Evolutionary conservation across 768 basidiomycete species (phyloP).

Genomic region (Amanita molliuscula): DNA sequence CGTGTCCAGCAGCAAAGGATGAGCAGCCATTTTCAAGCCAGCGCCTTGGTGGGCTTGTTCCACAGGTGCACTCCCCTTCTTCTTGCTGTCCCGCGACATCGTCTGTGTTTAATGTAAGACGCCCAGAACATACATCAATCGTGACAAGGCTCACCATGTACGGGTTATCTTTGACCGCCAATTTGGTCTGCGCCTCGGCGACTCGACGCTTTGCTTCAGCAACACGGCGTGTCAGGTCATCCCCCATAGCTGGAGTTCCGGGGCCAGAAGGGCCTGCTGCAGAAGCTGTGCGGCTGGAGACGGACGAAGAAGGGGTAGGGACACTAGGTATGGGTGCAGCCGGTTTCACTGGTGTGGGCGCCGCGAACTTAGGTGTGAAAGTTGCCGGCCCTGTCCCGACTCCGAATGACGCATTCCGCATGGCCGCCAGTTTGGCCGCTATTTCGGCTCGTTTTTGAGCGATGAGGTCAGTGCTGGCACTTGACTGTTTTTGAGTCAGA

Average conservation of each 20-base stretch:
- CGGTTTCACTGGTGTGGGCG: conserved; percentile 16
- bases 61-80: conserved; percentile 31
- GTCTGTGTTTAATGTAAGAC: conserved; percentile 24
- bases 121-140: not conserved
- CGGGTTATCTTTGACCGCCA: conserved; percentile 72
- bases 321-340: conserved; percentile 11
- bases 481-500: conserved; percentile 3
- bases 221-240: conserved; percentile 61
- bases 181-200: conserved; percentile 69
- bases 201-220: conserved; percentile 84
- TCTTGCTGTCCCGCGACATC: conserved; percentile 42
- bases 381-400: conserved; percentile 25
- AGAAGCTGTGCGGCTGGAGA: conserved; percentile 26
- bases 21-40: conserved; percentile 84
- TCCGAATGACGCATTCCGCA: conserved; percentile 36
- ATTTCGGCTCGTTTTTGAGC: conserved; percentile 80
- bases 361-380: conserved; percentile 19
- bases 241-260: conserved; percentile 30
- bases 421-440: conserved; percentile 74
- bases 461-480: conserved; percentile 52
- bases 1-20: conserved; percentile 72
- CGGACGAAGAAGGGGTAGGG: conserved; percentile 31
- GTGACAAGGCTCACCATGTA: conserved; percentile 56
- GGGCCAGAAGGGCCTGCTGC: conserved; percentile 22
- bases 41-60: conserved; percentile 71